Base-by-base conservation (phyloP, 495 filamentous ascomycete species). In the Parmelia sp. region DNA sequence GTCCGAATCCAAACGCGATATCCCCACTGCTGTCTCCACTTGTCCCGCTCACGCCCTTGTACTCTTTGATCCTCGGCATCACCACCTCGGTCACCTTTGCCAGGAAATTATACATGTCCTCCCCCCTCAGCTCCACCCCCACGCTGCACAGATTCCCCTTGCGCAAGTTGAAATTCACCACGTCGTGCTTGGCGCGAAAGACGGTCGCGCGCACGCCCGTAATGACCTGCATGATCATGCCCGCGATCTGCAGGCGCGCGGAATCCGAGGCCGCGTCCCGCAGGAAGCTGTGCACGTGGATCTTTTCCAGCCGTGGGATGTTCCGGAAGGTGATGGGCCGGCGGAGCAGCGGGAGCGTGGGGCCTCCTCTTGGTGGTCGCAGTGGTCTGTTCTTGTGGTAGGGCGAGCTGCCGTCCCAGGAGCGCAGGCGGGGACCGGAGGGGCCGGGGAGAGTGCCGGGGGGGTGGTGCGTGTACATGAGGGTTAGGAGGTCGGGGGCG, bases 61-160 rank as follows among this genome's bases (percentile, higher is more conserved):
- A 98, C 63, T 98, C 94, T 80, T 97, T 98, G 70, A 97, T 92
- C 70, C 85, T 86, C 58, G 94, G 94, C 72, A 97, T 79, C 11
- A 98, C 95, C 7, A 97, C 78, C 75, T 96, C 88, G 45, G 96
- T 79, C 68, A 88, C 74, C 77, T 92, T 92, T 58, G 90, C 85
- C 47, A 98, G 68, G 74, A 97, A 97, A 73, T 95, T 84, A 65
- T 89, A 91, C 72, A 96, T 92, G 58, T 87, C 83, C 74, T 94
- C 87, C 21, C 90, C 89, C 37, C 79, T 75, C 55, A 97, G 71
- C 45, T 88, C 84, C 29, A 84, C 86, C 77, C 82, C 94, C 74
- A 84, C 86, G 70, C 77, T 84, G 60, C 85, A 78, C 35, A 80
- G 82, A 76, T 80, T 86, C 58, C 79, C 78, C 71, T 74, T 73